Evolutionary conservation across 108 stramenopile species (phyloP), one percentile per base, ranked within the genome.

Genomic region (Chaetoceros muelleri): DNA sequence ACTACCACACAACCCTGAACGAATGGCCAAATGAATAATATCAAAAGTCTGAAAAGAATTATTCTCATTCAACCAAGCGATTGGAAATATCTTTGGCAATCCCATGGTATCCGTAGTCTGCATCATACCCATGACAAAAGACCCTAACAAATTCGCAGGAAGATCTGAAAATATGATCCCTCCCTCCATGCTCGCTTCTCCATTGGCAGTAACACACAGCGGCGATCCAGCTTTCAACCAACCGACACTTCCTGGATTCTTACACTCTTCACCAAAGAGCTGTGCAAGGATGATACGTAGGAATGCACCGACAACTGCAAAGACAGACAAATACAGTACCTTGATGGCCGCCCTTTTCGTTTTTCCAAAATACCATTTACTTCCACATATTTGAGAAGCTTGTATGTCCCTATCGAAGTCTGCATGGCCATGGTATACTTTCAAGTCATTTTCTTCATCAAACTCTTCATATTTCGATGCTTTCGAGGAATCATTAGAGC

Each of bases 101-200:
- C 34, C 73, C 8, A 10, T 40, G 22, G 59, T 45, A 7, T 46
- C 44, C 20, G 65, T 56, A 17, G 68, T 62, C 19, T 65, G 66
- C 44, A 80, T 46, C n/a, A 82, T 50, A 0, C 87, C 87, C 79
- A 89, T 82, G 3, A 89, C 53, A 34, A 84, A 74, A 24, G 69
- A 76, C 28, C 86, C 86, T 24, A 88, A 48, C 57, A 82, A 58
- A 46, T 89, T 88, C 22, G 74, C 79, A 0, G 83, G 83, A 19
- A 88, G 57, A 58, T 88, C 87, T 40, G 77, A 70, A 62, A 88
- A 88, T 28, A 88, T 57, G 17, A 81, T 79, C 5, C 86, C 86
- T 17, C 69, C 80, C 13, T 74, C 63, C 46, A 73, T 72, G 24
- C 47, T 30, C 3, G 78, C 63, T 20, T 46, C 27, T 24, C 86